Evolutionary conservation across 352 stramenopile species (phyloP).

Genomic region (Aphanomyces stellatus): DNA sequence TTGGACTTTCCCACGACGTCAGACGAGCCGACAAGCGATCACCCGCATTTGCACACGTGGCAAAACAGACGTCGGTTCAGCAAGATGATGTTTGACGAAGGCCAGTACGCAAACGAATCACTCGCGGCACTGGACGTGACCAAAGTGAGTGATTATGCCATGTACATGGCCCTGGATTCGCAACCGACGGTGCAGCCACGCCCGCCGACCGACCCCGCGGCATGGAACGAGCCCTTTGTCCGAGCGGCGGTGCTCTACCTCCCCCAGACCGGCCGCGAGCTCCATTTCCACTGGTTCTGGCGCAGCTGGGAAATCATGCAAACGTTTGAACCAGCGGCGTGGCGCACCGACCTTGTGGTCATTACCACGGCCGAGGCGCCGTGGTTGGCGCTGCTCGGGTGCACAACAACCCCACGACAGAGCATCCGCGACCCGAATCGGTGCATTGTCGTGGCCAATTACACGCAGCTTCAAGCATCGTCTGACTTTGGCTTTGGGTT

Average conservation of each 20-base stretch:
- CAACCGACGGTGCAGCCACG: not conserved
- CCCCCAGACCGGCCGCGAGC: not conserved
- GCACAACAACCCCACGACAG: not conserved
- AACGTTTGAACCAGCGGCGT: not conserved
- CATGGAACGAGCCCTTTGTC: not conserved
- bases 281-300: not conserved
- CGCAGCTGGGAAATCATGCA: not conserved
- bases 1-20: not conserved
- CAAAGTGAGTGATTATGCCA: not conserved
- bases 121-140: not conserved
- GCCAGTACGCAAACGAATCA: not conserved
- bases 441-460: not conserved
- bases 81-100: not conserved
- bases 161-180: not conserved
- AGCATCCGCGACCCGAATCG: not conserved
- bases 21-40: not conserved
- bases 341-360: conserved; percentile 6
- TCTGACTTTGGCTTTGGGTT: not conserved
- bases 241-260: not conserved
- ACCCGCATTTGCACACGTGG: not conserved
- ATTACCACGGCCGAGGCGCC: not conserved
- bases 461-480: not conserved
- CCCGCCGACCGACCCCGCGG: not conserved
- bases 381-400: not conserved
- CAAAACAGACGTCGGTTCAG: conserved; percentile 1